phyloP scores from a whole-genome alignment of 1,284 basidiomycete species.

The Ustilago shanxiensis region DNA sequence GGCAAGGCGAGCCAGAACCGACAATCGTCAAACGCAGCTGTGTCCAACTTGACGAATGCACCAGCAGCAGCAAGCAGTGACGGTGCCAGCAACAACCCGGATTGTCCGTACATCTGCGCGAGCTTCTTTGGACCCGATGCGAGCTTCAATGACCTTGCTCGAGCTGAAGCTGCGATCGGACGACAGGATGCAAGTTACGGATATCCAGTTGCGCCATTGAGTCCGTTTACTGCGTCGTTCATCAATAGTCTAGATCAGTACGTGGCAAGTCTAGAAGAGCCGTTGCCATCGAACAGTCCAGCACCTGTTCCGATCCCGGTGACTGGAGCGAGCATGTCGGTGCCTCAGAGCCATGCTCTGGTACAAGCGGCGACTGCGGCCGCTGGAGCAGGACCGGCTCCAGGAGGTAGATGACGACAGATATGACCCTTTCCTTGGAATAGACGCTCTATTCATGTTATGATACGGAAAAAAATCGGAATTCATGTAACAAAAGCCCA shows the following conservation, averaged over 20 bases:
- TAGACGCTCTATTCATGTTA: neutral
- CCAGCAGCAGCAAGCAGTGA: neutral
- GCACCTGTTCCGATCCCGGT: slow-evolving; percentile 15
- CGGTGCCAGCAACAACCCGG: slow-evolving; percentile 20
- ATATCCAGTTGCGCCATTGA: slow-evolving; percentile 42
- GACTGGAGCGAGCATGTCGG: slow-evolving; percentile 14
- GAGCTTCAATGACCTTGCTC: slow-evolving; percentile 41
- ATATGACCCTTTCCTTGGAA: neutral
- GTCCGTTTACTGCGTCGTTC: slow-evolving; percentile 45
- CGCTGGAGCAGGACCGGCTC: neutral
- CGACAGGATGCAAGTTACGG: slow-evolving; percentile 43
- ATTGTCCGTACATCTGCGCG: slow-evolving; percentile 42
- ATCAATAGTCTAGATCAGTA: slow-evolving; percentile 53
- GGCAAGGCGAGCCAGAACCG: slow-evolving; percentile 8
- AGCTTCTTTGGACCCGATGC: slow-evolving; percentile 50
- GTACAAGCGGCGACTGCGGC: slow-evolving; percentile 20
- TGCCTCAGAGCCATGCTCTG: slow-evolving; percentile 33
- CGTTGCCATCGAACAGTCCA: slow-evolving; percentile 29
- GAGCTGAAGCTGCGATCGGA: slow-evolving; percentile 44
- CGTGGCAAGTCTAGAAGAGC: slow-evolving; percentile 47
- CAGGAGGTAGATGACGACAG: slow-evolving; percentile 4
- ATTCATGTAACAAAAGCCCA: neutral
- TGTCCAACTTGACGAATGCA: slow-evolving; percentile 15
- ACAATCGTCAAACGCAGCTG: neutral
- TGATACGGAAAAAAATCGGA: neutral